phyloP scores from a whole-genome alignment of 192 early-diverging fungal species.

The Coemansia sp. region DNA sequence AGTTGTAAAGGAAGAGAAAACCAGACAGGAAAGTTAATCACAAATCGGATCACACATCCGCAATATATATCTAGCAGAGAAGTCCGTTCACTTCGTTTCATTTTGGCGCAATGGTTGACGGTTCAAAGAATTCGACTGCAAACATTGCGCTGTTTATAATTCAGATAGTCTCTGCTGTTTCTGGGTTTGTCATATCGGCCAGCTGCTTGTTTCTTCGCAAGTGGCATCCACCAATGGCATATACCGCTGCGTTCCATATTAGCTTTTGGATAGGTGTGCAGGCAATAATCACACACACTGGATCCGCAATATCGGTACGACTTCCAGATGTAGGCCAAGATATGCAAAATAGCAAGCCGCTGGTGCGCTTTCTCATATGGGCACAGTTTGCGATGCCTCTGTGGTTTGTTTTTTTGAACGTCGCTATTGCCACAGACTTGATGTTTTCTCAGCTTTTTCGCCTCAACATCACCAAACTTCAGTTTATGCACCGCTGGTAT shows the following conservation, averaged over 20 bases:
- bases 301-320: constrained; percentile 44
- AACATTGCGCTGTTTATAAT: constrained; percentile 46
- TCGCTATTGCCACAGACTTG: constrained; percentile 46
- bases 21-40: background rate
- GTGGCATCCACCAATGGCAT: constrained; percentile 49
- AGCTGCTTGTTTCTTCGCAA: constrained; percentile 44
- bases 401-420: constrained; percentile 54
- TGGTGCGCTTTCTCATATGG: constrained; percentile 50
- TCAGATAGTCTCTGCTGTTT: constrained; percentile 43
- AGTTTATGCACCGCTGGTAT: constrained; percentile 46
- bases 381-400: constrained; percentile 54
- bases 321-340: constrained; percentile 29
- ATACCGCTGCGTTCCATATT: constrained; percentile 48
- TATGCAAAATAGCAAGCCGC: constrained; percentile 38
- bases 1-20: no score
- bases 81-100: background rate
- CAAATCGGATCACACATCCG: background rate
- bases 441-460: constrained; percentile 43
- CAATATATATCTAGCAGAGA: background rate
- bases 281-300: constrained; percentile 48
- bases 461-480: constrained; percentile 21
- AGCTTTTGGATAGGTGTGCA: constrained; percentile 54
- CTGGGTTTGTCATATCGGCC: constrained; percentile 43
- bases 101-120: constrained; percentile 23
- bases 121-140: constrained; percentile 26